Conservation (phyloP, 192 early-diverging fungal genomes). For the Glomus cerebriforme region DNA sequence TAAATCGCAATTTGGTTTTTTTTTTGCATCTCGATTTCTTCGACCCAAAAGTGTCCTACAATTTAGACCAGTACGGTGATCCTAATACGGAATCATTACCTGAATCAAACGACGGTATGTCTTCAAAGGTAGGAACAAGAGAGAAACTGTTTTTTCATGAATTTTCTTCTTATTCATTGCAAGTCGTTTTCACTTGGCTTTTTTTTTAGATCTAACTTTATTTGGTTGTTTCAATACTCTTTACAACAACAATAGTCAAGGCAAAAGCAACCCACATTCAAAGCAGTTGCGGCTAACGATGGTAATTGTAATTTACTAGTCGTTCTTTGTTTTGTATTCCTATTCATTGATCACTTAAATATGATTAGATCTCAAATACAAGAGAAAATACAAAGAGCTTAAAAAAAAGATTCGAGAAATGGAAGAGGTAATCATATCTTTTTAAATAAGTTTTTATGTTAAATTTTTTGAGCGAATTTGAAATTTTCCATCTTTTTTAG, state of each 20-base stretch:
- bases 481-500: constrained; percentile 24
- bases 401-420: constrained; percentile 44
- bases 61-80: not conserved
- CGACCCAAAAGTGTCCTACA: constrained; percentile 17
- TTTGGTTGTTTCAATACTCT: not conserved
- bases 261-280: constrained; percentile 8
- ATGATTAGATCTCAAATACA: constrained; percentile 29
- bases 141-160: not conserved
- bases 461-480: not conserved
- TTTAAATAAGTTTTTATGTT: not conserved
- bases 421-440: constrained; percentile 38
- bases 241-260: constrained; percentile 11
- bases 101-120: constrained; percentile 19
- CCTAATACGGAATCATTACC: not conserved
- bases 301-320: not conserved
- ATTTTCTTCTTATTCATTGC: not conserved
- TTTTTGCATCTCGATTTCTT: not conserved
- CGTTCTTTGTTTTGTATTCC: not conserved
- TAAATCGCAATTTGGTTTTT: not conserved
- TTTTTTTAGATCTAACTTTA: not conserved
- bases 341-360: not conserved
- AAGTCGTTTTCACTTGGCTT: not conserved
- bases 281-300: constrained; percentile 19
- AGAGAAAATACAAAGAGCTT: constrained; percentile 44
- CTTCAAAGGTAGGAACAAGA: constrained; percentile 24